A percentile compares a stretch with the other conserved stretches of the same genome.
Conservation (phyloP, 2,329 filamentous ascomycete genomes). For the Plectosphaerella sp. region DNA sequence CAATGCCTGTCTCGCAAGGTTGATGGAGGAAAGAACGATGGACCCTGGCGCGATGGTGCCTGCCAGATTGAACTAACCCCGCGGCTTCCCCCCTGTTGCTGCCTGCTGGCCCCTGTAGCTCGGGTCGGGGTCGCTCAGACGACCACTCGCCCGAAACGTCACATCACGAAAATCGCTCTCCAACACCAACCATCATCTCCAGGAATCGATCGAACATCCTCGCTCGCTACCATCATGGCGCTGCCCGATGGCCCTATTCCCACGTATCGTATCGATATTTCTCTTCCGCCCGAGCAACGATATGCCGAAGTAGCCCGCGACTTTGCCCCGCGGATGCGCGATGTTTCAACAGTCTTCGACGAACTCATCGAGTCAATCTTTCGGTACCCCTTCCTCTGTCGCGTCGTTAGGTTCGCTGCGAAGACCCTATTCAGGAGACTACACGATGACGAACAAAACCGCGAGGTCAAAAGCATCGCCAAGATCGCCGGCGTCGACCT, state of each 20-base stretch:
- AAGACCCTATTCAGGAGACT: slow-evolving; percentile 42
- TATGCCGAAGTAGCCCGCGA: slow-evolving; percentile 43
- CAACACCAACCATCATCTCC: too few species aligned
- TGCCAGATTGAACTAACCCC: too few species aligned
- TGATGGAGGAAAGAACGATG: too few species aligned
- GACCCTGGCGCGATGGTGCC: too few species aligned
- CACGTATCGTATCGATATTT: slow-evolving; percentile 43
- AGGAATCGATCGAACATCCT: slow-evolving; percentile 6
- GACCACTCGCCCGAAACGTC: background rate
- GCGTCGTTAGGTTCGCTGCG: slow-evolving; percentile 30
- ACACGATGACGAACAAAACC: slow-evolving; percentile 48
- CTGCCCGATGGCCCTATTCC: slow-evolving; percentile 8
- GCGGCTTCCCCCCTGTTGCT: too few species aligned
- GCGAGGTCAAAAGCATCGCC: slow-evolving; percentile 52
- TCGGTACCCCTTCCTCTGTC: slow-evolving; percentile 13
- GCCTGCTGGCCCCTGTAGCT: too few species aligned
- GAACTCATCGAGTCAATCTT: slow-evolving; percentile 31
- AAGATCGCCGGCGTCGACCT: slow-evolving; percentile 43
- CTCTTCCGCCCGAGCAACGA: slow-evolving; percentile 43
- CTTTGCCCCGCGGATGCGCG: slow-evolving; percentile 36
- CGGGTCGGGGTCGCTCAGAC: too few species aligned
- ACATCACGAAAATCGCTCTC: too few species aligned
- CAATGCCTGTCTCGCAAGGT: too few species aligned
- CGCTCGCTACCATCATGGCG: background rate
- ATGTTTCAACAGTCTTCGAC: slow-evolving; percentile 44